Percentiles rank a stretch among this genome's conserved stretches.
These are phyloP conservation scores for Tremella fuciformis DNA, from an alignment of 768 basidiomycete species.

Conservation along the genomic window DNA sequence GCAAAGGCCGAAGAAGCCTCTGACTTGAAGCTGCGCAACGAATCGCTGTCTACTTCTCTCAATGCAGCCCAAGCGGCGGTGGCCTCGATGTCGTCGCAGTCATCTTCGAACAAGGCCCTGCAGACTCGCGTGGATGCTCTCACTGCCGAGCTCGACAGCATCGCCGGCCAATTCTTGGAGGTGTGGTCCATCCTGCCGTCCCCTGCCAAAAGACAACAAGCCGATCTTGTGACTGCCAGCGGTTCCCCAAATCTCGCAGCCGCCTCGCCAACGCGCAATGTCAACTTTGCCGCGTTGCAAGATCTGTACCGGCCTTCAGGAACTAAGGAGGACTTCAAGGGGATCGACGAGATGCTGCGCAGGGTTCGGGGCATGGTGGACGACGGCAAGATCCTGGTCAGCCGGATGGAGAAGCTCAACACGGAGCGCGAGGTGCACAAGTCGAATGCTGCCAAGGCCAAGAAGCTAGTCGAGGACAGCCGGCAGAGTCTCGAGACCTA, in stretches of 20 bases:
- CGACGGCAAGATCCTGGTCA: slow-evolving; percentile 80
- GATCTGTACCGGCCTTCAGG: slow-evolving; percentile 58
- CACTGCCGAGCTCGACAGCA: slow-evolving; percentile 58
- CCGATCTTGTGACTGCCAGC: slow-evolving; percentile 54
- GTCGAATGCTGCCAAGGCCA: slow-evolving; percentile 85
- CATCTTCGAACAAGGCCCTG: slow-evolving; percentile 26
- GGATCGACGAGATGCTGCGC: slow-evolving; percentile 70
- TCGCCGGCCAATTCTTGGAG: slow-evolving; percentile 65
- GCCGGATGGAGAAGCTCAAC: slow-evolving; percentile 76
- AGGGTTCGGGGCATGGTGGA: slow-evolving; percentile 76
- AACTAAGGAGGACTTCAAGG: slow-evolving; percentile 57
- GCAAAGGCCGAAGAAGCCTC: slow-evolving; percentile 35
- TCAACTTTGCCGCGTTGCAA: slow-evolving; percentile 84
- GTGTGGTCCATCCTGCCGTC: slow-evolving; percentile 82
- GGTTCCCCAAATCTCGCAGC: slow-evolving; percentile 42
- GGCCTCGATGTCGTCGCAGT: slow-evolving; percentile 17
- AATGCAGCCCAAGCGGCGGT: slow-evolving; percentile 39
- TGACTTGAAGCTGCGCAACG: slow-evolving; percentile 41
- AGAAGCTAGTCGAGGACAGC: slow-evolving; percentile 83
- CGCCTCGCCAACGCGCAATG: slow-evolving; percentile 60
- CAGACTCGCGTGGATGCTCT: slow-evolving; percentile 36
- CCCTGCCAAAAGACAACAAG: slow-evolving; percentile 67
- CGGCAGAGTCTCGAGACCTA: slow-evolving; percentile 78
- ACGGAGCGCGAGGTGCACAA: slow-evolving; percentile 87
- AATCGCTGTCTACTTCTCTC: slow-evolving; percentile 42